Base-by-base conservation (phyloP, 1,284 basidiomycete species). In the Singerocomus rubriflavus region DNA sequence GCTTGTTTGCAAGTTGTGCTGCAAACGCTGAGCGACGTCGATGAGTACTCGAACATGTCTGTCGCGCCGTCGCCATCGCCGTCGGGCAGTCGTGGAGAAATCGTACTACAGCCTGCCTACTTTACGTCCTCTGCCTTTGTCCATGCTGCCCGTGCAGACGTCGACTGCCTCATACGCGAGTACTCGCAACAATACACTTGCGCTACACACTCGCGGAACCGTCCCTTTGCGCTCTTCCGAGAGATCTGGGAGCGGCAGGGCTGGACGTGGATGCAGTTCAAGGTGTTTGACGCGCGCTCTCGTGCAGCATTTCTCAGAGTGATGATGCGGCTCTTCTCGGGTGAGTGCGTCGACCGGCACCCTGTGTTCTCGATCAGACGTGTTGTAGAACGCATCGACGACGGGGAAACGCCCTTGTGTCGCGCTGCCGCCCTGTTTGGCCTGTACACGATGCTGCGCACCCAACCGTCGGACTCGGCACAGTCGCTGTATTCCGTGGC, bases 101-200 rank as follows among this genome's bases (percentile, higher is more conserved):
- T 84, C 53, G 70, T 77, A 38, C 70, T 90, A 4, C 88, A 91
- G 60, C 85, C 85, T 1, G 71, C 74, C 17, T 90, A 85, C 64
- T 90, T 88, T 59, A 86, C 86, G 0, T 89, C 86, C 2, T 87
- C 84, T 0, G 63, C 84, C 25, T 91, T 82, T 65, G 80, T 88
- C 6, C 66, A 76, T 8, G 71, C 81, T n/a, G 72, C 85, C n/a
- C 77, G 83, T 8, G 75, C 79, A 30, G 88, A 91, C 62, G 73
- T 90, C 27, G 66, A 72, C 5, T 62, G 57, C 8, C 75, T 91
- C 27, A 67, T 81, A 6, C 58, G 70, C 25, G 57, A 66, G 10
- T 90, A 78, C 57, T 65, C 77, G 17, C 72, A 78, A 29, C 68
- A 70, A 38, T 81, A 80, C 58, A 52, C 66, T 1, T 60, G 62